Evolutionary conservation across 176 grass and related monocot species (phyloP).

Genomic region (Musa schizocarpa): DNA sequence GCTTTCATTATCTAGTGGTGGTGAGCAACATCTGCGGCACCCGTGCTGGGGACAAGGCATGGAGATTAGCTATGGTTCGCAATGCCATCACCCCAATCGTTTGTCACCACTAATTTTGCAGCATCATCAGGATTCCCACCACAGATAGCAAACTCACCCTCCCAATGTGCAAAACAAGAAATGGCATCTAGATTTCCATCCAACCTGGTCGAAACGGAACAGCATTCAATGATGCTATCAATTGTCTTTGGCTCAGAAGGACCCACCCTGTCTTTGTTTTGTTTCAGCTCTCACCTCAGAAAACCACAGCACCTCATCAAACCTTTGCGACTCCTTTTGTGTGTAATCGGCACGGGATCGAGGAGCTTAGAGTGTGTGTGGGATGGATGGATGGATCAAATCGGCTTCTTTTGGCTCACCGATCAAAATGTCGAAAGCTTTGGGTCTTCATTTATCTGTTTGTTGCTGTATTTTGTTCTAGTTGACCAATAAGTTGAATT

Average conservation of each 20-base stretch:
- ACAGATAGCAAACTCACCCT: background rate
- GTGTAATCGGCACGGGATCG: background rate
- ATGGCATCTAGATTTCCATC: background rate
- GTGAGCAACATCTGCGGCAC: slow-evolving; percentile 1
- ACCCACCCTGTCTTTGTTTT: background rate
- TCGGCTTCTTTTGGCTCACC: no score
- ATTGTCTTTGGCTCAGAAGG: background rate
- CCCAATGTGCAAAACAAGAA: background rate
- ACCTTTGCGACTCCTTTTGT: slow-evolving; percentile 1
- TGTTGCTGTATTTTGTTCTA: no score
- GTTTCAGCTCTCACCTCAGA: background rate
- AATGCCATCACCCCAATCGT: slow-evolving; percentile 6
- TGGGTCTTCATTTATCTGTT: no score
- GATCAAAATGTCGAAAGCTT: no score
- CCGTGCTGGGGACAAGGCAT: background rate
- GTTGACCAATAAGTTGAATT: no score
- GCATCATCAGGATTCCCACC: slow-evolving; percentile 12
- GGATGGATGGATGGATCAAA: no score
- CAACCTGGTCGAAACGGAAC: slow-evolving; percentile 4
- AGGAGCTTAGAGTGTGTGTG: no score
- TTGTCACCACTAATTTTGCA: slow-evolving; percentile 4
- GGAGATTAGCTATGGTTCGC: slow-evolving; percentile 18
- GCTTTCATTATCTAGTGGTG: slow-evolving; percentile 4
- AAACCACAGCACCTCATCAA: background rate
- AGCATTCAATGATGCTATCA: background rate